Conservation (phyloP, 345 rosid species). For the Arabidopsis suecica region DNA sequence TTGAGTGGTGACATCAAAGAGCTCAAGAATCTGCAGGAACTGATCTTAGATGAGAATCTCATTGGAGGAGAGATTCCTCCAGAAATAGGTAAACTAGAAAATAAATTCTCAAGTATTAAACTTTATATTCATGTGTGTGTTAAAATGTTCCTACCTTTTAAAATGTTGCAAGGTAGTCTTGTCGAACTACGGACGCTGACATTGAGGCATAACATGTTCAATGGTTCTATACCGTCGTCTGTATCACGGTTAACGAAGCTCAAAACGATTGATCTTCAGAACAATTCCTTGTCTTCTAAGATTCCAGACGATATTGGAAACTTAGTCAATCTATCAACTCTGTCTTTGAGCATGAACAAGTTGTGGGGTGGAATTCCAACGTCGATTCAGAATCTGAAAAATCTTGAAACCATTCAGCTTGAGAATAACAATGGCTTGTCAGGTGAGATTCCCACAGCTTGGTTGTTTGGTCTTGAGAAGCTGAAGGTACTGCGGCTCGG, state of each 20-base stretch:
- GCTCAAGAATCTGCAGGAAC: slow-evolving; percentile 38
- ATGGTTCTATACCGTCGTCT: slow-evolving; percentile 46
- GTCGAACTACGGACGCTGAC: slow-evolving; percentile 20
- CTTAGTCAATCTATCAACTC: slow-evolving; percentile 35
- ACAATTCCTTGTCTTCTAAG: slow-evolving; percentile 39
- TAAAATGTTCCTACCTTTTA: neutral
- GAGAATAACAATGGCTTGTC: slow-evolving; percentile 42
- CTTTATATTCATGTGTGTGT: neutral
- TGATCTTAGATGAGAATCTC: slow-evolving; percentile 34
- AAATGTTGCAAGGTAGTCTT: slow-evolving; percentile 37
- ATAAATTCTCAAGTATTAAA: neutral
- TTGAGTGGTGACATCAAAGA: slow-evolving; percentile 28
- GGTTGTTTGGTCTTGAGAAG: slow-evolving; percentile 49
- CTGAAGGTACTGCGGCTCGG: slow-evolving; percentile 46
- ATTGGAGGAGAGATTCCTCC: slow-evolving; percentile 43
- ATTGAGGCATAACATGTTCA: slow-evolving; percentile 30
- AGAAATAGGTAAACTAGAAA: slow-evolving; percentile 37
- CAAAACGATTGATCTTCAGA: slow-evolving; percentile 18
- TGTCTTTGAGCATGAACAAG: slow-evolving; percentile 38
- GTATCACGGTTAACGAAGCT: slow-evolving; percentile 39
- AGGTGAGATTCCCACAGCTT: slow-evolving; percentile 47
- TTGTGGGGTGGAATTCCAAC: slow-evolving; percentile 50
- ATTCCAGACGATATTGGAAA: slow-evolving; percentile 47
- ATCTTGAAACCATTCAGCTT: slow-evolving; percentile 42
- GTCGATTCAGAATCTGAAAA: slow-evolving; percentile 42